A percentile compares a stretch with the other conserved stretches of the same genome.
Evolutionary conservation across 2,329 filamentous ascomycete species (phyloP).

Genomic region (Monosporascus sp.): DNA sequence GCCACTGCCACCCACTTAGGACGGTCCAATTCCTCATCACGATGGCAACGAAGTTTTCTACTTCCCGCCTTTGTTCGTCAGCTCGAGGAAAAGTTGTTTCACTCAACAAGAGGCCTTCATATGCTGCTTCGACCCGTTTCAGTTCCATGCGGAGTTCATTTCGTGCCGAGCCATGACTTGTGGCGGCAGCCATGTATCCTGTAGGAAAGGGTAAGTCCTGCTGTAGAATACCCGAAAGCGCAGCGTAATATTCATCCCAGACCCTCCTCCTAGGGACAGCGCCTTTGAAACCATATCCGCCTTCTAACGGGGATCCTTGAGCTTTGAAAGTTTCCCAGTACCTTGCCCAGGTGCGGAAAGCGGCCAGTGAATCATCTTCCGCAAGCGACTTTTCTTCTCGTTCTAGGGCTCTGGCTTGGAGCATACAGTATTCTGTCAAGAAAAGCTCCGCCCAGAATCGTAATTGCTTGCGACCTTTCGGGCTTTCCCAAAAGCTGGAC

Average conservation of each 20-base stretch:
- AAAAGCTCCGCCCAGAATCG: constrained; percentile 75
- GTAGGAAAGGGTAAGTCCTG: constrained; percentile 56
- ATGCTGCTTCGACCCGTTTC: constrained; percentile 71
- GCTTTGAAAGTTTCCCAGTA: constrained; percentile 56
- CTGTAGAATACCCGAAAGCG: constrained; percentile 71
- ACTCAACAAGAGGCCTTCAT: constrained; percentile 71
- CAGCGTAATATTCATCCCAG: constrained; percentile 81
- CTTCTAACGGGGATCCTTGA: constrained; percentile 36
- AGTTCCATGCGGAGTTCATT: constrained; percentile 69
- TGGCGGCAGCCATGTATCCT: constrained; percentile 35
- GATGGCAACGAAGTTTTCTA: constrained; percentile 76
- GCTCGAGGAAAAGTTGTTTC: constrained; percentile 83
- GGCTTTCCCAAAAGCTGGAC: constrained; percentile 43
- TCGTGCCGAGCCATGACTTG: constrained; percentile 49
- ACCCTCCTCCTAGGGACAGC: constrained; percentile 60
- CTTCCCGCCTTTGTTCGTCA: constrained; percentile 68
- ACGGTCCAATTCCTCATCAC: constrained; percentile 83
- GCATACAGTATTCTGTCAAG: constrained; percentile 68
- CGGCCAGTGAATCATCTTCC: constrained; percentile 48
- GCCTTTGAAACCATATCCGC: constrained; percentile 54
- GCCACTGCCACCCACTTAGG: constrained; percentile 75
- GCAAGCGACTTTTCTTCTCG: constrained; percentile 44
- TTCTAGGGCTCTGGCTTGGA: constrained; percentile 56
- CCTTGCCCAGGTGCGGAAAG: constrained; percentile 62
- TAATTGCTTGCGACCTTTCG: constrained; percentile 57